Evolutionary conservation across 352 stramenopile species (phyloP), one percentile per base, ranked within the genome.

Genomic region (Thalassiosira delicatula): DNA sequence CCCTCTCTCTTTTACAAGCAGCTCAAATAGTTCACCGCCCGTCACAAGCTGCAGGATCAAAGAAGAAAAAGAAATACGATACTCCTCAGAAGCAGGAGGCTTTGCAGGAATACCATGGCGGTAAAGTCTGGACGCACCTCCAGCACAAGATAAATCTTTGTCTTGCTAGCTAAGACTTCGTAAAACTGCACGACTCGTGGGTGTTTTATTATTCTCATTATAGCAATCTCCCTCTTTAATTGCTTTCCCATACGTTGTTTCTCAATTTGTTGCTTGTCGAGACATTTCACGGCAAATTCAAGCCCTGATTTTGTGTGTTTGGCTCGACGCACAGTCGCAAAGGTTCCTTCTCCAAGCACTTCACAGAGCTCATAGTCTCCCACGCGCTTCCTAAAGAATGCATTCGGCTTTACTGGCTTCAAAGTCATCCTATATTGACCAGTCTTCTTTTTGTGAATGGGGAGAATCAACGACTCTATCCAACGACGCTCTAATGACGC

Each of bases 191-290:
- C 94, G 70, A 97, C 76, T 68, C 75, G 88, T 9, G 84, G 83
- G 54, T 95, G 91, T 17, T 88, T 80, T 30, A 96, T 95, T 88
- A 98, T 97, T 90, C 98, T 99, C 96, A 99, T 98, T 76, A 99
- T 98, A 11, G 95, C 97, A 78, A 99, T 98, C 92, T 99, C 97
- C 86, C 98, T 97, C 89, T 98, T 98, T 84, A 98, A 97, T 91
- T 98, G 97, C 33, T 95, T 95, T 17, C 95, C 96, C 96, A 98
- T 98, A 89, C 98, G 98, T 85, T 98, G 96, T 86, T 98, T 98
- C 86, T 98, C 96, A 86, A 98, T 98, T 89, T 98, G 98, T 66
- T 98, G 95, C 91, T 98, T 99, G 87, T 98, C 96, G 73, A 99
- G 91, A 42, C 89, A 84, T 90, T 99, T 99, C 85, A 99, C 98